phyloP scores from a whole-genome alignment of 805 yeast species.

The Wickerhamomyces chaumierensis region DNA sequence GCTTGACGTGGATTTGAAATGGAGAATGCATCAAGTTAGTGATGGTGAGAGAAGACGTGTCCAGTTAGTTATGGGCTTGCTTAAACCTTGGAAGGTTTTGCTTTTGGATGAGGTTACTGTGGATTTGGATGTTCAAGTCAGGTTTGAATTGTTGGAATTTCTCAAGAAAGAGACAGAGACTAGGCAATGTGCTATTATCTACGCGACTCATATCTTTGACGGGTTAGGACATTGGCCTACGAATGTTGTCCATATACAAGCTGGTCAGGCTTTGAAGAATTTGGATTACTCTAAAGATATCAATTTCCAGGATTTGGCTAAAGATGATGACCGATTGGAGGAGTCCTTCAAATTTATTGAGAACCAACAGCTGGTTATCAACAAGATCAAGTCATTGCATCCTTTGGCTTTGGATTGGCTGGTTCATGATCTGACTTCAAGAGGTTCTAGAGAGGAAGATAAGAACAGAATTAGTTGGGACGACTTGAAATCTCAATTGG shows the following conservation, averaged over 20 bases:
- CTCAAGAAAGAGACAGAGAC: constrained; percentile 60
- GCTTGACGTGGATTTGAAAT: constrained; percentile 73
- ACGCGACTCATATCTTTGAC: constrained; percentile 95
- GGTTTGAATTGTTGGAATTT: constrained; percentile 63
- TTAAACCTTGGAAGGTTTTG: constrained; percentile 81
- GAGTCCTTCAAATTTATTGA: constrained; percentile 3
- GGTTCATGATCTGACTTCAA: constrained; percentile 30
- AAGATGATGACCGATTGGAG: constrained; percentile 7
- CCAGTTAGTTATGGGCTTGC: constrained; percentile 84
- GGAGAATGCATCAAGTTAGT: constrained; percentile 88
- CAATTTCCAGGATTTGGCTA: constrained; percentile 12
- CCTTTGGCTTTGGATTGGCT: constrained; percentile 70
- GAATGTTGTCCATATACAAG: constrained; percentile 61
- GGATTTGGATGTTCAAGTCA: constrained; percentile 86
- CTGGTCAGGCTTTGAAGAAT: constrained; percentile 41
- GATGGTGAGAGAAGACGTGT: constrained; percentile 96
- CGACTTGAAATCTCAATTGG: constrained; percentile 35
- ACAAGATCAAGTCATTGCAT: constrained; percentile 37
- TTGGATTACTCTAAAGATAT: constrained; percentile 23
- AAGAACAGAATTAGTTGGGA: constrained; percentile 44
- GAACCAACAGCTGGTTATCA: constrained; percentile 2
- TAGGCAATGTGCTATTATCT: constrained; percentile 69
- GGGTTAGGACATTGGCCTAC: constrained; percentile 92
- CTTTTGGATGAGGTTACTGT: constrained; percentile 95
- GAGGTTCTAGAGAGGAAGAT: constrained; percentile 33